Base-by-base conservation (phyloP, 163 green algal genomes). In the Volvox carteri region DNA sequence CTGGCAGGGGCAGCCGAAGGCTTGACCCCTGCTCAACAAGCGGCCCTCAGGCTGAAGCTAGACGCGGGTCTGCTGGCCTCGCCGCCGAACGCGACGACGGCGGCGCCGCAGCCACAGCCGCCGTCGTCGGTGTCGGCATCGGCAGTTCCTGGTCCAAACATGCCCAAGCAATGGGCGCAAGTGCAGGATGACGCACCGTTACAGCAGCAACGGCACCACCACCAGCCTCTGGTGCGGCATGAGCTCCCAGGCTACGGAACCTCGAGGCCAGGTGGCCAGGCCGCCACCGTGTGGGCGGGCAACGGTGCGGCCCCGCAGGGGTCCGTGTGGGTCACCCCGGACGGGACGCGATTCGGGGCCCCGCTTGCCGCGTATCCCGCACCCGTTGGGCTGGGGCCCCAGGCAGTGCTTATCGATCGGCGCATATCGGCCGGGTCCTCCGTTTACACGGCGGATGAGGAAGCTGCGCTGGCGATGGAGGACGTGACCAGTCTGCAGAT, bases 381-480 rank as follows among this genome's bases (percentile, higher is more conserved):
- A 21, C 16, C 62, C 3, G 62, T 48, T 77, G 35, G 12, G 1
- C 21, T 77, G 68, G 68, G 28, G 30, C 35, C 37, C 30, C 68
- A 77, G 16, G 33, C 35, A 46, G 37, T 11, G 54, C 5, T 65
- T 23, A 33, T 35, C 23, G 46, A 21, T 30, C 75, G 75, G 75
- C 75, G 48, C 14, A 33, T 19, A 48, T 84, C 75, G 11, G 75
- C 30, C 6, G 50, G 75, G 11, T 70, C 75, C 25, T 84, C 75
- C 19, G 14, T 84, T 33, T 84, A 84, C 50, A 84, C 75, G n/a
- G 75, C 30, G 4, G 75, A 84, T 33, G 75, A 84, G 50, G 75
- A 68, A 33, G 50, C n/a, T 6, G 4, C 19, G 19, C 54, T 65
- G 1, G 18, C 16, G 7, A 48, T 23, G 35, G 12, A 70, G 30